Evolutionary conservation across 192 early-diverging fungal genomes (phyloP).

Genomic region (Coemansia sp.): DNA sequence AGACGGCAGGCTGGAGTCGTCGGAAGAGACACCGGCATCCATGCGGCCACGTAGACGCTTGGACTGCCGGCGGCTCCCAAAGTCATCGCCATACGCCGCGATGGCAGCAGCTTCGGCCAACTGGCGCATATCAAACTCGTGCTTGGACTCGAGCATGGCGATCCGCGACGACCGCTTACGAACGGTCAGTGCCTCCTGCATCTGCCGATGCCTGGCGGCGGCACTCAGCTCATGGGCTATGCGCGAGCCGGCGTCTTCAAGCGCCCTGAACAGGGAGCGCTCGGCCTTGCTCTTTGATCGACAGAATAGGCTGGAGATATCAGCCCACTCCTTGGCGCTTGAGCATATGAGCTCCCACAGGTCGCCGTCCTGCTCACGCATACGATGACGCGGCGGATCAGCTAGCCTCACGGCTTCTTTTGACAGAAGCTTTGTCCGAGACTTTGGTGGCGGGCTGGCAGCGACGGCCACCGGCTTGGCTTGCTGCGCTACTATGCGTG

Average conservation of each 20-base stretch:
- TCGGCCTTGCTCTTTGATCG: slow-evolving; percentile 11
- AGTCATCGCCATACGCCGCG: neutral
- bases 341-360: slow-evolving; percentile 41
- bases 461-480: neutral
- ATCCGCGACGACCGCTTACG: slow-evolving; percentile 27
- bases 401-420: slow-evolving; percentile 9
- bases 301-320: slow-evolving; percentile 2
- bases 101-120: neutral
- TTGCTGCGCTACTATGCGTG: slow-evolving; percentile 3
- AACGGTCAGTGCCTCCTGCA: neutral
- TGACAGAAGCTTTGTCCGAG: neutral
- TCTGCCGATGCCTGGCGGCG: slow-evolving; percentile 3
- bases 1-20: neutral
- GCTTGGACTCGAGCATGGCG: slow-evolving; percentile 6
- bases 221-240: slow-evolving; percentile 2
- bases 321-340: slow-evolving; percentile 18
- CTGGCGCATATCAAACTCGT: neutral
- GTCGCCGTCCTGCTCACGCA: slow-evolving; percentile 32
- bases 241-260: neutral
- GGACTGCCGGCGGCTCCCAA: slow-evolving; percentile 5
- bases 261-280: slow-evolving; percentile 2
- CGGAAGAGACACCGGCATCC: neutral
- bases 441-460: neutral
- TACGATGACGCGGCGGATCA: slow-evolving; percentile 22
- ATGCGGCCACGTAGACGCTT: slow-evolving; percentile 9